phyloP scores from a whole-genome alignment of 2,329 filamentous ascomycete genomes.

The Cercospora beticola region DNA sequence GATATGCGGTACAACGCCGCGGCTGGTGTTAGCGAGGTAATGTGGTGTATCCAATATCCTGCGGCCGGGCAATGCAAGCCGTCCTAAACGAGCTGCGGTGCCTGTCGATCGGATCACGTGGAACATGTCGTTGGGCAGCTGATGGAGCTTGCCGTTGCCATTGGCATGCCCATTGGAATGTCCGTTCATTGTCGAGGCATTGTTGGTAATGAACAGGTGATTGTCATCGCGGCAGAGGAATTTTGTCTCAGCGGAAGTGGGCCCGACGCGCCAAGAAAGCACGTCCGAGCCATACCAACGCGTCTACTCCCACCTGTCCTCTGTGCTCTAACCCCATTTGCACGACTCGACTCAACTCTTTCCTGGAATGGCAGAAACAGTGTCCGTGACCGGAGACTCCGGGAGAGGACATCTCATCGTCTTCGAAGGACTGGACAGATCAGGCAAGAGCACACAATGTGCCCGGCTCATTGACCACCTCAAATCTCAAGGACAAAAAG shows the following conservation, averaged over 20 bases:
- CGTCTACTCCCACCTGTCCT: not conserved
- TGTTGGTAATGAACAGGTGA: not conserved
- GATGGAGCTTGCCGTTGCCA: slow-evolving; percentile 9
- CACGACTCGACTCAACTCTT: too few relatives aligned
- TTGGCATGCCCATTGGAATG: slow-evolving; percentile 8
- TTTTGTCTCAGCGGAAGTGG: not conserved
- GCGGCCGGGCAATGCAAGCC: slow-evolving; percentile 62
- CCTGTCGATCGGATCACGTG: slow-evolving; percentile 42
- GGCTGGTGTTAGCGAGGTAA: slow-evolving; percentile 75
- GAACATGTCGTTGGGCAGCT: slow-evolving; percentile 46
- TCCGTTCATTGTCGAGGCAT: slow-evolving; percentile 6
- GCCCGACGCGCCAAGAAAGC: slow-evolving; percentile 13
- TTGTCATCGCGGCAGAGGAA: not conserved
- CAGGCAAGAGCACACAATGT: slow-evolving; percentile 91
- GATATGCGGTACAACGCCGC: slow-evolving; percentile 82
- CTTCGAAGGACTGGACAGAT: slow-evolving; percentile 84
- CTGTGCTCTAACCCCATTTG: too few relatives aligned
- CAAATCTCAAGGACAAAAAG: slow-evolving; percentile 50
- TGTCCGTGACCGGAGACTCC: not conserved
- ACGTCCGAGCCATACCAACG: not conserved
- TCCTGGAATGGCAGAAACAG: not conserved
- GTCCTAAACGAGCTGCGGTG: slow-evolving; percentile 63
- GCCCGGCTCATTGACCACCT: slow-evolving; percentile 61
- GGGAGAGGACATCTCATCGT: slow-evolving; percentile 69
- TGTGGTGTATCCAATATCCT: slow-evolving; percentile 76